Evolutionary conservation across 2,329 filamentous ascomycete genomes (phyloP), one percentile per base, ranked within the genome.

Genomic region (Epichloe hybrida): DNA sequence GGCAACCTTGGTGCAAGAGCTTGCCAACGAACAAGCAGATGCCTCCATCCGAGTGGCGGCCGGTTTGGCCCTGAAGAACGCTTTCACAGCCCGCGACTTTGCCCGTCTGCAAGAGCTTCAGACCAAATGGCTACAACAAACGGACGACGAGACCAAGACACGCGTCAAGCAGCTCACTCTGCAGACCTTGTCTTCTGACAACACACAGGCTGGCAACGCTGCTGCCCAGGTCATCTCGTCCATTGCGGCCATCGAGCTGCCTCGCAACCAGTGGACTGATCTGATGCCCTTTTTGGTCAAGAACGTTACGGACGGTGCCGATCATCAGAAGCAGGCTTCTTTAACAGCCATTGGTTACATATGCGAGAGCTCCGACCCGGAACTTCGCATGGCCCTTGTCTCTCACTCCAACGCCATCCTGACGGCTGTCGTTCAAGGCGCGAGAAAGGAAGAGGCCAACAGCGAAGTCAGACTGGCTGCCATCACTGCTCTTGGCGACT

Each of bases 311-410:
- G 81, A 83, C 58, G 93, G 91, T 58, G 80, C 77, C 61, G 85
- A 90, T 64, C 82, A 89, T 70, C 82, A 95, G 67, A 98, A 97
- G 76, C 90, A 96, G 73, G 79, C 90, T 41, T 97, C 91, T 43
- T 74, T 98, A 63, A 91, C 88, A 52, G 85, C 91, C n/a, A 96
- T 98, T 68, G 93, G 93, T 60, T 98, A 93, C 72, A 91, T 98
- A 62, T 98, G 93, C 77, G 93, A 98, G 69, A 91, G 86, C 60
- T 88, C 95, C 64, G 93, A 98, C 64, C 65, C 79, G 46, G 90
- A 96, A 54, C 79, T 98, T 48, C 81, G 93, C 58, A 79, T 86
- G 55, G 83, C 85, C 66, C 72, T 96, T 62, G 77, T 86, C 57
- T 76, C 83, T 58, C 90, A 97, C 73, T 97, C 91, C 58, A 98